These are phyloP conservation scores for Pinus tabuliformis DNA, from an alignment of 75 land plant genomes.

Conservation along the genomic window DNA sequence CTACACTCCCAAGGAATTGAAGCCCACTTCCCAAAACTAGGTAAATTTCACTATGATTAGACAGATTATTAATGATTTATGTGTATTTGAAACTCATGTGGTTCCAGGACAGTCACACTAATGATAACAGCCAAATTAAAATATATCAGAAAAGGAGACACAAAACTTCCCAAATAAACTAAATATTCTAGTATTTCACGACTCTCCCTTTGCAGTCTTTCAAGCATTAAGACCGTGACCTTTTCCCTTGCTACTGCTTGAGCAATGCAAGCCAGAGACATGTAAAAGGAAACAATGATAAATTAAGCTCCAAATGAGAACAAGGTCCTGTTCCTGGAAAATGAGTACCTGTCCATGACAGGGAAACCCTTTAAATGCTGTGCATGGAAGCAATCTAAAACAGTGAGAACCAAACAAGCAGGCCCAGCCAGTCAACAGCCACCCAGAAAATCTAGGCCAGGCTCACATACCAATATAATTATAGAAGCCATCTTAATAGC, in stretches of 20 bases:
- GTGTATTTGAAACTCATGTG: neutral
- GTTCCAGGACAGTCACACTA: neutral
- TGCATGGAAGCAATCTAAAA: no score
- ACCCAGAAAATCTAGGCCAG: neutral
- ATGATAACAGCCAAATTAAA: neutral
- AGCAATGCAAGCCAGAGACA: neutral
- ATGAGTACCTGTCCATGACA: neutral
- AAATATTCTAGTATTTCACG: neutral
- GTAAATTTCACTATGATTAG: no score
- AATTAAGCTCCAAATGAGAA: neutral
- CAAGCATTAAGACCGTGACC: neutral
- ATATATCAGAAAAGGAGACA: neutral
- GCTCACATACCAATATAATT: slow-evolving; percentile 4
- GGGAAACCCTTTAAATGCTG: no score
- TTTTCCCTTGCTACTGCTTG: neutral
- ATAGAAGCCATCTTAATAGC: neutral
- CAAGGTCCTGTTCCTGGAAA: neutral
- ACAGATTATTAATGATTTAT: neutral
- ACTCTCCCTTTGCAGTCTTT: neutral
- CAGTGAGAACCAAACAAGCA: no score
- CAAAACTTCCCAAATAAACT: neutral
- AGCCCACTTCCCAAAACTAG: no score
- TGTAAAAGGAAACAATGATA: neutral
- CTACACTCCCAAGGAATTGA: no score
- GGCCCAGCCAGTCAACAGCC: neutral